Conservation (phyloP, 768 basidiomycete species). For the Tulasnella sp. region DNA sequence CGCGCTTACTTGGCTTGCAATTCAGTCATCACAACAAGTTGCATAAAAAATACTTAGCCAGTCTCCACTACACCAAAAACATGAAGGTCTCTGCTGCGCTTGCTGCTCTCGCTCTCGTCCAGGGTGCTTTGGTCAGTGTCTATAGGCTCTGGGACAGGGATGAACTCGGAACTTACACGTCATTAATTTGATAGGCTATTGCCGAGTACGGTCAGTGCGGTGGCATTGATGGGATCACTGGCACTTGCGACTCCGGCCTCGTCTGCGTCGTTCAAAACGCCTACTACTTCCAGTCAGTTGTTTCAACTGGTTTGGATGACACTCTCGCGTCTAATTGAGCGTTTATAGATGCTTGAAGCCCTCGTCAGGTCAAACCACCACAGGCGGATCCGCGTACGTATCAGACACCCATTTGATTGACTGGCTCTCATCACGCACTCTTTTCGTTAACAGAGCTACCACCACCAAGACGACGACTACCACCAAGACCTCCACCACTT, state of each 20-base stretch:
- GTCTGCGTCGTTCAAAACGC: constrained; percentile 1
- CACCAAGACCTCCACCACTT: constrained; percentile 8
- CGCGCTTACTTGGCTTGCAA: not conserved
- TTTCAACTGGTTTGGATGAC: not conserved
- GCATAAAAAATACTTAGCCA: not conserved
- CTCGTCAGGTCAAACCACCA: not conserved
- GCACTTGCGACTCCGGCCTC: constrained; percentile 3
- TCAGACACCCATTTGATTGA: not conserved
- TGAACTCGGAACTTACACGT: not conserved
- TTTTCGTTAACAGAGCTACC: not conserved
- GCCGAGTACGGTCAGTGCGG: constrained; percentile 13
- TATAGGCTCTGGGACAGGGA: not conserved
- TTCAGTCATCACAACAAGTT: not conserved
- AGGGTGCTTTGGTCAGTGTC: not conserved
- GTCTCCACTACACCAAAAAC: not conserved
- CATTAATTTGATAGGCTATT: not conserved
- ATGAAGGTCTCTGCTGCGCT: constrained; percentile 1
- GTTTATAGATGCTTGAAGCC: not conserved
- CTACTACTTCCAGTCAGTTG: constrained; percentile 1
- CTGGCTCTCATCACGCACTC: not conserved
- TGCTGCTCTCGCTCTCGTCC: not conserved
- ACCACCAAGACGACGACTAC: not conserved
- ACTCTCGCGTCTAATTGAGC: not conserved
- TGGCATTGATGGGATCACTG: not conserved
- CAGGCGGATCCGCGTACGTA: not conserved